Base-by-base conservation (phyloP, 2,329 filamentous ascomycete species). In the Talaromyces marneffei region DNA sequence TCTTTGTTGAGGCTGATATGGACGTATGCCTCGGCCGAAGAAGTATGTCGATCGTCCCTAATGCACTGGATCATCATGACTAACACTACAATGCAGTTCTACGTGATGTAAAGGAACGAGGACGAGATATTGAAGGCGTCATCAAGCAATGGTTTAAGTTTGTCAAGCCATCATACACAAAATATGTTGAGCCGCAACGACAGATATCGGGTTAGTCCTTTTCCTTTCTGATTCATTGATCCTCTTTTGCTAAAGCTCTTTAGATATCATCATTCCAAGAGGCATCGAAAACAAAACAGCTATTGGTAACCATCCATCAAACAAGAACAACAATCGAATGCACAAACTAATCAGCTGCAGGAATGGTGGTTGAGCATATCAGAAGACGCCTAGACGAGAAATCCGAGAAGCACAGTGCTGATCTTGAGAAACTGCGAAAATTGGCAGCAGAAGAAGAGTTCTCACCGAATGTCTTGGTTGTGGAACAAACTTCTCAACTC, bases 61-160 rank as follows among this genome's bases (percentile, higher is more conserved):
- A 42, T 7, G 18, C 10, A 14, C 12, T 16, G 25, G n/a, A 2
- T 16, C 33, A 29, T 23, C 2, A 27, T 29, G 25, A 18, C 44
- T 63, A 37, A 33, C 14, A 16, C 50, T 54, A 1, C 63, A 33
- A 57, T 37, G 14, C 50, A 92, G 89, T 95, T 66, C 79, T 91
- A 39, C 89, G 94, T 70, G 94, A 99, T 76, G 91, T 97, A 23
- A 86, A 86, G 68, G 91, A 96, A 69, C 87, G 94, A 69, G 93
- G 90, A 2, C 85, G 94, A 71, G 93, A 96, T 70, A 89, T 97
- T 61, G 90, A 97, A 72, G 94, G 94, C 42, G 93, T 92, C 70
- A 92, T 99, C 74, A 97, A 97, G 76, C 94, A 99, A 74, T 99
- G 94, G 94, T 97, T 97, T 73, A 80, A 79, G 10, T 99, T 90